Percentiles rank a stretch among this genome's conserved stretches.
Conservation (phyloP, 345 rosid genomes). For the Gossypium herbaceum region DNA sequence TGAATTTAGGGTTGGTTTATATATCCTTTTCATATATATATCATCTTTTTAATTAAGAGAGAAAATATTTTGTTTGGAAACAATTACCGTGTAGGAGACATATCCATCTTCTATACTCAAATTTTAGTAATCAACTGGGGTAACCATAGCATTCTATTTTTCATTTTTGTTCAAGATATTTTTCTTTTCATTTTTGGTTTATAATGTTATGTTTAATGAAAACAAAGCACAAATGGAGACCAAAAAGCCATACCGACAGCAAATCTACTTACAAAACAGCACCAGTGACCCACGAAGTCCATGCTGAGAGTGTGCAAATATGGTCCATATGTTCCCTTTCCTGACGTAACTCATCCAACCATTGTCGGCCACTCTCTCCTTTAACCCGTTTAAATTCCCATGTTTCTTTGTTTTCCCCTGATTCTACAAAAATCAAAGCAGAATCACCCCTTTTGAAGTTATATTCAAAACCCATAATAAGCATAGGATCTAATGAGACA, state of each 20-base stretch:
- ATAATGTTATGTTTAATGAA: not conserved
- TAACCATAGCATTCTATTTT: not conserved
- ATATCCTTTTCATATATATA: too few species aligned
- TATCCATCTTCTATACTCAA: slow-evolving; percentile 17
- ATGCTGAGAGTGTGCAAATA: slow-evolving; percentile 16
- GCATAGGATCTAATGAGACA: not conserved
- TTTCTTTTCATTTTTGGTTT: not conserved
- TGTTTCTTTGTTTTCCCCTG: not conserved
- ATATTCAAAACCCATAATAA: not conserved
- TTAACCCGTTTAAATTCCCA: slow-evolving; percentile 12
- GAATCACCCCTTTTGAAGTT: slow-evolving; percentile 12
- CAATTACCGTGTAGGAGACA: slow-evolving; percentile 27
- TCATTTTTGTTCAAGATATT: not conserved
- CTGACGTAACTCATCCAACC: slow-evolving; percentile 22
- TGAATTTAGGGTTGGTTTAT: too few species aligned
- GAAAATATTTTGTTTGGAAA: slow-evolving; percentile 2
- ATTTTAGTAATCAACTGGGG: not conserved
- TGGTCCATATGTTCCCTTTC: slow-evolving; percentile 56
- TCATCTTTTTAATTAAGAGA: too few species aligned
- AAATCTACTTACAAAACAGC: slow-evolving; percentile 35
- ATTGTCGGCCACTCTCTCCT: slow-evolving; percentile 45
- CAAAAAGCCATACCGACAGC: slow-evolving; percentile 39
- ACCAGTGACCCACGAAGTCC: slow-evolving; percentile 21
- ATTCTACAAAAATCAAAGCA: not conserved
- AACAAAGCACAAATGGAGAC: not conserved